These are phyloP conservation scores for Cutaneotrichosporon curvatum DNA, from an alignment of 1,284 basidiomycete species.

Conservation along the genomic window DNA sequence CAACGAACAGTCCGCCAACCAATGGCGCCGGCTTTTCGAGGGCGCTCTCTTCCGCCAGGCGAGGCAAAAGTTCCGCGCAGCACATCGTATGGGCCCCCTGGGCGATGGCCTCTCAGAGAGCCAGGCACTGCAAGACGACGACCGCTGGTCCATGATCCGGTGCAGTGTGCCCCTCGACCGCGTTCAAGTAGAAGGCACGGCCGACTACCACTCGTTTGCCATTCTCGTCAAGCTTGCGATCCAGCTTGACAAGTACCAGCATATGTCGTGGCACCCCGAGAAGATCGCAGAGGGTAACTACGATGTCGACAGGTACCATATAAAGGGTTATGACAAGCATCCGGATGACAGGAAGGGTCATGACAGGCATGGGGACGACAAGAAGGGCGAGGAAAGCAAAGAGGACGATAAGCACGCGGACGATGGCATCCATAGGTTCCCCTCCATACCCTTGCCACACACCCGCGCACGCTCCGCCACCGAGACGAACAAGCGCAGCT, in stretches of 20 bases:
- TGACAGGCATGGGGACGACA: too few species aligned
- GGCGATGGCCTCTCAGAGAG: neutral
- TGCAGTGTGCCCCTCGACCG: conserved; percentile 55
- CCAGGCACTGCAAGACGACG: conserved; percentile 15
- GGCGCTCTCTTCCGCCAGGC: conserved; percentile 44
- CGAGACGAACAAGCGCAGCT: too few species aligned
- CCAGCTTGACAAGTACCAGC: conserved; percentile 11
- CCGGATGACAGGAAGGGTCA: too few species aligned
- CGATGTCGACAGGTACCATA: neutral
- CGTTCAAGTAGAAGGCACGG: conserved; percentile 41
- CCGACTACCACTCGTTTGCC: conserved; percentile 44
- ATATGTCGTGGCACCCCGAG: conserved; percentile 15
- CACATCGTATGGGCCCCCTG: neutral
- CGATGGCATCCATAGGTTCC: too few species aligned
- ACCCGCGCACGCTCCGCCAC: too few species aligned
- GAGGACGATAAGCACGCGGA: too few species aligned
- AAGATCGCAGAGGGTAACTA: conserved; percentile 16
- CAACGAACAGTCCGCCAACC: conserved; percentile 53
- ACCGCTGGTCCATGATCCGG: conserved; percentile 51
- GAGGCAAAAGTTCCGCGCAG: conserved; percentile 22
- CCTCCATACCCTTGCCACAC: too few species aligned
- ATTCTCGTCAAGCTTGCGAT: conserved; percentile 38
- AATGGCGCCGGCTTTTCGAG: conserved; percentile 56
- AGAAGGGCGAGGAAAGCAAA: too few species aligned
- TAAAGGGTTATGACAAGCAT: neutral